phyloP scores from a whole-genome alignment of 2,329 filamentous ascomycete species.

The Magnaporthales sp. region DNA sequence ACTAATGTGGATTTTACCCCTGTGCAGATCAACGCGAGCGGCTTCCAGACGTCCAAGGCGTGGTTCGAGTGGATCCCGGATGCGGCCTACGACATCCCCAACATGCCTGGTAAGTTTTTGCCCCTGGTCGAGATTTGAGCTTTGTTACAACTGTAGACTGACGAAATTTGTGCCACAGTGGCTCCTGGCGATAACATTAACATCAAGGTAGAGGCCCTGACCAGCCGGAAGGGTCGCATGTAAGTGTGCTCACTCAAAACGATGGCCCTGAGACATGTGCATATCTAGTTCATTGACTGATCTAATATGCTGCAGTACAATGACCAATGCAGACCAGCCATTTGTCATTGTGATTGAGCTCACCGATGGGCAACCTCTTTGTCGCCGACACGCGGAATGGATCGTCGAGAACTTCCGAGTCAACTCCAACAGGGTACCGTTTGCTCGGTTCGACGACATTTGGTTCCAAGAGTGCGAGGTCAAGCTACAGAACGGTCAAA shows the following conservation, averaged over 20 bases:
- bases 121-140: not conserved
- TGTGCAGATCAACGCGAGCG: constrained; percentile 5
- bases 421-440: constrained; percentile 14
- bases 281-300: not conserved
- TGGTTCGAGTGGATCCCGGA: constrained; percentile 25
- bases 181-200: constrained; percentile 19
- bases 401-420: constrained; percentile 21
- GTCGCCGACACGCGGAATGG: constrained; percentile 20
- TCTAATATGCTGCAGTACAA: constrained; percentile 7
- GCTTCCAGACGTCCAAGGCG: constrained; percentile 9
- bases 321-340: constrained; percentile 12
- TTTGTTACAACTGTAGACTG: not conserved
- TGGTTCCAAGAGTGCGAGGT: constrained; percentile 17
- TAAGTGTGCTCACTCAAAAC: not conserved
- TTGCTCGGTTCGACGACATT: constrained; percentile 18
- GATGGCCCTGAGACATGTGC: not conserved
- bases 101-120: constrained; percentile 11
- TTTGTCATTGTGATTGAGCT: constrained; percentile 13
- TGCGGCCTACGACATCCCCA: constrained; percentile 17
- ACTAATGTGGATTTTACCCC: not conserved
- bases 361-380: constrained; percentile 16
- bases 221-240: constrained; percentile 9
- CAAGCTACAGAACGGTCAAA: constrained; percentile 15
- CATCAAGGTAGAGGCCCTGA: constrained; percentile 16
- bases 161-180: constrained; percentile 4